phyloP scores from a whole-genome alignment of 768 basidiomycete species.

The Xerocomus spinulosus region DNA sequence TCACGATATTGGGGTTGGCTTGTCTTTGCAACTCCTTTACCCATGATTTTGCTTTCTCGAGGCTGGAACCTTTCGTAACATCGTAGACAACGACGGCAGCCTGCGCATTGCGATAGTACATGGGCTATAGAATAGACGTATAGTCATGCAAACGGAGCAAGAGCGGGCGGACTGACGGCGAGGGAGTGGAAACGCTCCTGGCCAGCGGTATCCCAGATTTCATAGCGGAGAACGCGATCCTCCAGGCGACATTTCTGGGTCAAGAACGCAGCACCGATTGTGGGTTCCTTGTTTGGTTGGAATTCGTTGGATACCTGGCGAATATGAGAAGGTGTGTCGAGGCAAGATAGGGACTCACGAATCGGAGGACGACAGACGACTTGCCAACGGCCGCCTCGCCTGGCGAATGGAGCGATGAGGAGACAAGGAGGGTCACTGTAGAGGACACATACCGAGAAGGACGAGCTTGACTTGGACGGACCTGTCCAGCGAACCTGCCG shows the following conservation, averaged over 20 bases:
- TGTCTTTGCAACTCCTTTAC: conserved; percentile 98
- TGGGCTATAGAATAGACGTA: conserved; percentile 53
- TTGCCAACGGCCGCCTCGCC: conserved; percentile 99
- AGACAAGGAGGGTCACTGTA: neutral
- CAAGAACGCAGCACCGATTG: conserved; percentile 93
- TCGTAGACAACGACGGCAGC: conserved; percentile 99
- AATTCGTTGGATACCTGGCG: conserved; percentile 93
- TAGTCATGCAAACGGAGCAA: conserved; percentile 4
- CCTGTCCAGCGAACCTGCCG: conserved; percentile 74
- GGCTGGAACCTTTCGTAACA: conserved; percentile 89
- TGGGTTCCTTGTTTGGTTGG: conserved; percentile 98
- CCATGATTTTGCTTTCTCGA: conserved; percentile 99
- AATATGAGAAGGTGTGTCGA: neutral
- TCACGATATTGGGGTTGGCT: conserved; percentile 98
- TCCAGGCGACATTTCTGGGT: conserved; percentile 95
- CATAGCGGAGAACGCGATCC: conserved; percentile 88
- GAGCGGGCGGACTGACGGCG: conserved; percentile 53
- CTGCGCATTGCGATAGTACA: conserved; percentile 98
- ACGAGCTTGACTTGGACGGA: conserved; percentile 98
- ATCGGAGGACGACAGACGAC: conserved; percentile 96
- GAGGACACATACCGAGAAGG: conserved; percentile 67
- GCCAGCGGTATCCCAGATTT: conserved; percentile 97
- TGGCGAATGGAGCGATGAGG: conserved; percentile 29
- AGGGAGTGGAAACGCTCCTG: conserved; percentile 98
- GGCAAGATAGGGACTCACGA: conserved; percentile 51